Base-by-base conservation (phyloP, 225 moss, liverwort and hornwort species). In the Pseudoscleropodium purum region DNA sequence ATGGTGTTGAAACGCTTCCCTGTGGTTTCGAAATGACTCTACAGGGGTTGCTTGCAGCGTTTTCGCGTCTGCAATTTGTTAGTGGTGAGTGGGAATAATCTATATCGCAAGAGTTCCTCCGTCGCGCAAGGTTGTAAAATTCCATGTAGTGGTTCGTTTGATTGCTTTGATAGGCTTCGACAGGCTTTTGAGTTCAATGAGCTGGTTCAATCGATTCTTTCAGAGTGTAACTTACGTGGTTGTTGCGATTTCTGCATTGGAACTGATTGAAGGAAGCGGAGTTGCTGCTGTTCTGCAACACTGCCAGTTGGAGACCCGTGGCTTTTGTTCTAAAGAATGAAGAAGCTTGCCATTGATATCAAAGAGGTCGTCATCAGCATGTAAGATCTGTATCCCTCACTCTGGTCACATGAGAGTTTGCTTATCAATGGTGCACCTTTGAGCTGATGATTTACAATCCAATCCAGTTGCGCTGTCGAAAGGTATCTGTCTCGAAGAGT, bases 371-470 rank as follows among this genome's bases (percentile, higher is more conserved):
- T 81, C 89, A 79, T 74, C 67, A 80, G 79, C 84, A 90, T 87
- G 92, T 92, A 90, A 92, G 90, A 84, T 61, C 87, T 81, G 43
- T n/a, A 89, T 62, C 90, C 60, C 67, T 73, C 41, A 62, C 85
- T 72, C 69, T 82, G 73, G 49, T 80, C 56, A 37, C 37, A 39
- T 27, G 80, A 33, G 56, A 43, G 67, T 26, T 52, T 67, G 36
- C 67, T 52, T 79, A 2, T 52, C 54, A 51, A 51, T 68, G 63
- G 56, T 27, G 17, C 72, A 20, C 26, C 47, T 57, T 45, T 39
- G 31, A 84, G 45, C 49, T 65, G 73, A 52, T 80, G 24, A 13
- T 33, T 7, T 8, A 27, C 33, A 60, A 10, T 16, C 23, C 21
- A 69, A 18, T 86, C 26, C n/a, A 64, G 51, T 39, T 72, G 41